Conservation (phyloP, 164 flowering plant species). For the Liriodendron chinense region DNA sequence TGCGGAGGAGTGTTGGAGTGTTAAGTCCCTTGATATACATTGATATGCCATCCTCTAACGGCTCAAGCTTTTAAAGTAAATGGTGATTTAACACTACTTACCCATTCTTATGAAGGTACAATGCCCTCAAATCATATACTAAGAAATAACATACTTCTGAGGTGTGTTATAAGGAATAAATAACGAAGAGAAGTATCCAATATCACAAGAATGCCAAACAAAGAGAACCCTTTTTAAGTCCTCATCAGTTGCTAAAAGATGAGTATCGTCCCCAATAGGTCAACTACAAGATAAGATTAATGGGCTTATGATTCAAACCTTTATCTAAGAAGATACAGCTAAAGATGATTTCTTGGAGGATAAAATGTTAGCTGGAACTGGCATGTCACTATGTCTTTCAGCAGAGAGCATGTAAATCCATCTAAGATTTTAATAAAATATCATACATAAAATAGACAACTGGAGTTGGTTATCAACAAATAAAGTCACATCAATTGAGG, state of each 20-base stretch:
- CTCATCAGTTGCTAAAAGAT: not conserved
- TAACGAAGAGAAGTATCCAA: not conserved
- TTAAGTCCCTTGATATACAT: too few relatives aligned
- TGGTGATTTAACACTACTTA: too few relatives aligned
- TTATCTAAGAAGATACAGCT: not conserved
- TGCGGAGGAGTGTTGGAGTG: too few relatives aligned
- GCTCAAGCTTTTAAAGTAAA: too few relatives aligned
- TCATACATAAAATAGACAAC: not conserved
- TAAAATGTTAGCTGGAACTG: not conserved
- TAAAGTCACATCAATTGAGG: not conserved
- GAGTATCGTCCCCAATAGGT: not conserved
- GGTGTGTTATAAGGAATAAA: too few relatives aligned
- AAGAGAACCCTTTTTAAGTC: not conserved
- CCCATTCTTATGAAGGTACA: too few relatives aligned
- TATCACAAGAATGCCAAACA: not conserved
- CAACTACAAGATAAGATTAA: not conserved
- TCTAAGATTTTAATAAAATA: too few relatives aligned
- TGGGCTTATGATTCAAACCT: not conserved
- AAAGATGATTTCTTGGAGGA: not conserved
- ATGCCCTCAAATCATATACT: too few relatives aligned
- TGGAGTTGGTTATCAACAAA: not conserved
- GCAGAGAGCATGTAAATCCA: too few relatives aligned
- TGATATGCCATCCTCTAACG: too few relatives aligned
- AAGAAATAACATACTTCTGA: too few relatives aligned
- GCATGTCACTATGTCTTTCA: not conserved